These are phyloP conservation scores for Cryptococcus sp. DNA, from an alignment of 1,284 basidiomycete species.

Conservation along the genomic window DNA sequence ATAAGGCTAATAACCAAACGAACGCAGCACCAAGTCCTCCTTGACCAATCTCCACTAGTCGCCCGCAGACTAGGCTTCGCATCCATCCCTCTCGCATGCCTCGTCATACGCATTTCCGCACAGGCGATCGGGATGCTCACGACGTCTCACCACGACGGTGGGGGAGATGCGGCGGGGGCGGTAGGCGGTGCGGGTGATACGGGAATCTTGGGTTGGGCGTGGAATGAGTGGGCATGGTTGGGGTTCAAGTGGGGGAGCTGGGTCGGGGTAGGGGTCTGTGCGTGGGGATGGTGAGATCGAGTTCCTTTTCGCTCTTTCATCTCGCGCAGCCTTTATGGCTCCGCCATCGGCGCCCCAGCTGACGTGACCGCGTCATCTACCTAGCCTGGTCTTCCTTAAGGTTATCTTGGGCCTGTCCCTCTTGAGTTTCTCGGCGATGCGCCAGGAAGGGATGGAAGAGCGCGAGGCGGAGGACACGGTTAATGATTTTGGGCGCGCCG, in stretches of 20 bases:
- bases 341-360: no score
- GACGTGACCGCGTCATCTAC: no score
- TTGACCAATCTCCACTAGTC: conserved; percentile 93
- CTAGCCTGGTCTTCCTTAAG: conserved; percentile 78
- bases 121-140: conserved; percentile 69
- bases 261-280: conserved; percentile 60
- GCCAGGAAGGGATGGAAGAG: conserved; percentile 70
- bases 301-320: conserved; percentile 8
- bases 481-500: conserved; percentile 78
- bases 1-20: conserved; percentile 20
- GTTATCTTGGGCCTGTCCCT: conserved; percentile 82
- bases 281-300: conserved; percentile 70
- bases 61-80: conserved; percentile 92
- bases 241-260: conserved; percentile 61
- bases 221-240: conserved; percentile 47
- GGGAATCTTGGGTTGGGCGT: conserved; percentile 26
- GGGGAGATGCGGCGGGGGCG: background rate
- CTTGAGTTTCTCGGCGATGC: conserved; percentile 72
- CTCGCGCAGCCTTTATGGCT: no score
- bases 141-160: conserved; percentile 45
- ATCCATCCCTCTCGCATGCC: conserved; percentile 83
- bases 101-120: conserved; percentile 80
- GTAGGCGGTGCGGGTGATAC: background rate
- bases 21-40: conserved; percentile 64
- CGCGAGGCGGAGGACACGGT: conserved; percentile 67